phyloP scores from a whole-genome alignment of 441 rosid species.

The Adansonia rubrostipa region DNA sequence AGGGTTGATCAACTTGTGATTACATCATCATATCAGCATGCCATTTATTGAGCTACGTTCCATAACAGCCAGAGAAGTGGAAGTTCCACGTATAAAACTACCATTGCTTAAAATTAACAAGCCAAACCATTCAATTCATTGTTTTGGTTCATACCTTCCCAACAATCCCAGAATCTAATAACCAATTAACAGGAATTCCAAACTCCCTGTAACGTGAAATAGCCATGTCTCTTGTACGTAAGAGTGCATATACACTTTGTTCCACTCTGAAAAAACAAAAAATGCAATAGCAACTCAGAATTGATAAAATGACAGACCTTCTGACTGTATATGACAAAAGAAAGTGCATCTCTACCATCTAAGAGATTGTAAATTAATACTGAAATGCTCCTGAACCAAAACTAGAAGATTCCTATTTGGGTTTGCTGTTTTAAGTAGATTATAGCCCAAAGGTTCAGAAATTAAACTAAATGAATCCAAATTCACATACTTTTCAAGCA shows the following conservation, averaged over 20 bases:
- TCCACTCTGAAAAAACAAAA: slow-evolving; percentile 65
- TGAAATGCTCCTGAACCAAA: slow-evolving; percentile 6
- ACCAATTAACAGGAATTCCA: slow-evolving; percentile 86
- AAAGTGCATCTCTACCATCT: not conserved
- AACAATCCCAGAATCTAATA: slow-evolving; percentile 82
- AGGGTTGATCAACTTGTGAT: not conserved
- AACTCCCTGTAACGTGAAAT: slow-evolving; percentile 79
- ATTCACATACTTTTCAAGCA: slow-evolving; percentile 82
- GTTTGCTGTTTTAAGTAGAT: slow-evolving; percentile 14
- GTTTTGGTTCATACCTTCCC: slow-evolving; percentile 69
- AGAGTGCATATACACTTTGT: slow-evolving; percentile 81
- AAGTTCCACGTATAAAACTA: not conserved
- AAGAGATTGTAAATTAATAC: not conserved
- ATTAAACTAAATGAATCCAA: slow-evolving; percentile 24
- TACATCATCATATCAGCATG: not conserved
- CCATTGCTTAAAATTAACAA: not conserved
- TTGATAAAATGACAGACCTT: not conserved
- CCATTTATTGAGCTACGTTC: not conserved
- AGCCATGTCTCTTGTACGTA: slow-evolving; percentile 98
- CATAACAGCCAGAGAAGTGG: not conserved
- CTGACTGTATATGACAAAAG: not conserved
- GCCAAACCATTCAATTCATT: slow-evolving; percentile 2
- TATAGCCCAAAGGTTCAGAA: not conserved
- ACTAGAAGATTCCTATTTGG: slow-evolving; percentile 12
- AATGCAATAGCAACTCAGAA: slow-evolving; percentile 25